These are phyloP conservation scores for Rutstroemia sp. DNA, from an alignment of 2,329 filamentous ascomycete genomes.

Conservation along the genomic window DNA sequence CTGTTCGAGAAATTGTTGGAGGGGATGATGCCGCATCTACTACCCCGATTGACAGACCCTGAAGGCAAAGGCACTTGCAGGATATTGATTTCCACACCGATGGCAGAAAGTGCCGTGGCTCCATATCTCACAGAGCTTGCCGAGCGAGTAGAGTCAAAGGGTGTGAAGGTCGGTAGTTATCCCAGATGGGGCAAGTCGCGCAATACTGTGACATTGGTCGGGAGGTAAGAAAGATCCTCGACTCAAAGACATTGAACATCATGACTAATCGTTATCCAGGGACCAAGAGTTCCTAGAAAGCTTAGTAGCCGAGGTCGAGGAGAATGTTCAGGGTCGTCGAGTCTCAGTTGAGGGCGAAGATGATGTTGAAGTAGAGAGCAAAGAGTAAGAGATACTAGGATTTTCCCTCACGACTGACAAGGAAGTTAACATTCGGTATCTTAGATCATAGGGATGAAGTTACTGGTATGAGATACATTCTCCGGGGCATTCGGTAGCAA, in stretches of 20 bases:
- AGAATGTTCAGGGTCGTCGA: constrained; percentile 65
- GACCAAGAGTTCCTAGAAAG: constrained; percentile 73
- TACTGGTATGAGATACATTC: too few species aligned
- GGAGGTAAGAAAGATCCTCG: constrained; percentile 36
- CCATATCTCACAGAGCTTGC: constrained; percentile 76
- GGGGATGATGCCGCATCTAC: constrained; percentile 62
- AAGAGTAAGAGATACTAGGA: constrained; percentile 9
- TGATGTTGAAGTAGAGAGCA: constrained; percentile 35
- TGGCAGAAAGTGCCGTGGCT: constrained; percentile 80
- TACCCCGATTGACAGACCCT: constrained; percentile 67
- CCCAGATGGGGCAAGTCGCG: constrained; percentile 81
- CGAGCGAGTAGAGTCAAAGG: constrained; percentile 60
- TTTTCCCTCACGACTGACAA: neutral
- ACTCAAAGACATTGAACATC: neutral
- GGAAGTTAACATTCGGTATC: constrained; percentile 1
- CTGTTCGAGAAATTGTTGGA: constrained; percentile 74
- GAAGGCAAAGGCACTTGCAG: constrained; percentile 74
- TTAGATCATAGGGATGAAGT: constrained; percentile 2
- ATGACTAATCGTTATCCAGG: constrained; percentile 30
- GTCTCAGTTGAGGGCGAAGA: constrained; percentile 66
- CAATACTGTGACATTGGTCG: constrained; percentile 87
- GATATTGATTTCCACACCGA: constrained; percentile 77
- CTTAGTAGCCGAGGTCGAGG: constrained; percentile 68
- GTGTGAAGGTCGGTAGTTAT: constrained; percentile 92
- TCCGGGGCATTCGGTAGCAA: neutral